phyloP scores from a whole-genome alignment of 2,329 filamentous ascomycete genomes.

The Beauveria brongniartii region DNA sequence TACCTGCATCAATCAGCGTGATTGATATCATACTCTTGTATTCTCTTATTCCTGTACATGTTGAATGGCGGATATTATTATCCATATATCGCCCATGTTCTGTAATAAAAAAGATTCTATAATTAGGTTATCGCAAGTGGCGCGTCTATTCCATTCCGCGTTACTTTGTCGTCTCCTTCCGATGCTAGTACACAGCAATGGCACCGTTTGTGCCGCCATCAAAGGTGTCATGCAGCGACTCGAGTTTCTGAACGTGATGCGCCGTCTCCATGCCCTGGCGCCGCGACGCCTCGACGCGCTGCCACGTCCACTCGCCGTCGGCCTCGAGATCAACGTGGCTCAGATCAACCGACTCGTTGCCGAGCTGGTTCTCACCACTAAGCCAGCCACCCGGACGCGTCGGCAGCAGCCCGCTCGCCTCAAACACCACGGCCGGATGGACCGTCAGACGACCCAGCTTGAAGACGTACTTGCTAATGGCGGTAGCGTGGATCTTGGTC shows the following conservation, averaged over 20 bases:
- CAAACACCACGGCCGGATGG: conserved; percentile 68
- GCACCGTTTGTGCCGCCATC: conserved; percentile 45
- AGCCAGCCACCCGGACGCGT: conserved; percentile 59
- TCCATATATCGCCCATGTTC: neutral
- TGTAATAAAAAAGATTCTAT: neutral
- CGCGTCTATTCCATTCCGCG: neutral
- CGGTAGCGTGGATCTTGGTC: conserved; percentile 62
- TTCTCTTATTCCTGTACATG: neutral
- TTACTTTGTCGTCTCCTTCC: conserved; percentile 16
- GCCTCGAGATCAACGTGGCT: conserved; percentile 26
- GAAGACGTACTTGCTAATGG: conserved; percentile 73
- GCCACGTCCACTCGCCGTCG: conserved; percentile 49
- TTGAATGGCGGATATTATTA: neutral
- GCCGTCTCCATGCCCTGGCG: conserved; percentile 48
- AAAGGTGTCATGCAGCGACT: conserved; percentile 43
- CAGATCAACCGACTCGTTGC: conserved; percentile 30
- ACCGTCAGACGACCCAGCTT: conserved; percentile 78
- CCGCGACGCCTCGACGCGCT: conserved; percentile 45
- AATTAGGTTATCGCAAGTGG: neutral
- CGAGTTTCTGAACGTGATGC: conserved; percentile 47
- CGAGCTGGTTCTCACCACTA: conserved; percentile 34
- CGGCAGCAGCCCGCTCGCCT: conserved; percentile 66
- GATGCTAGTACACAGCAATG: conserved; percentile 40
- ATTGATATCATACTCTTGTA: too few species aligned
- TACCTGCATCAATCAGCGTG: neutral